Evolutionary conservation across 805 yeast species (phyloP), one percentile per base, ranked within the genome.

Genomic region (Barnettozyma populi): DNA sequence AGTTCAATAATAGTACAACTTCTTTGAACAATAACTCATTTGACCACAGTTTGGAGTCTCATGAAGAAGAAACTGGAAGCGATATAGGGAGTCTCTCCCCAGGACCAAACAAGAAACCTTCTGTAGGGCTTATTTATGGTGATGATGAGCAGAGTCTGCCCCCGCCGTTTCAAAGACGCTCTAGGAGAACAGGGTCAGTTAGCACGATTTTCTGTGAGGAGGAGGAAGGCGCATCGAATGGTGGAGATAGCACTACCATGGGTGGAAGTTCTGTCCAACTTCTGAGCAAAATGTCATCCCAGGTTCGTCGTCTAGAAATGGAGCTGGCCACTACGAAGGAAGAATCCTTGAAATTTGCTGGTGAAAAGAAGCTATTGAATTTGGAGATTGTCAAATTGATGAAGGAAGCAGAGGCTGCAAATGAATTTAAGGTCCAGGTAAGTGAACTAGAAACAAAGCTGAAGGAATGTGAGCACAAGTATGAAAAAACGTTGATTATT

Each of bases 271-370:
- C 69, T 19, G 74, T 83, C 39, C 96, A 86, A 60, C 62, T 87
- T 45, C 76, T 87, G 42, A 80, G 84, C 52, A 86, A 84, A 57
- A 74, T 94, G 73, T 81, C 90, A 41, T 69, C 86, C 0, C 87
- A 82, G 43, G 80, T 92, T 18, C 75, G 96, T 50, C 74, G 90
- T 47, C 69, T 92, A 36, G 96, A 92, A 62, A 76, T 85, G 24
- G 97, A 94, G 60, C 64, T 90, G 14, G 65, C 78, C 38, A 74
- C 86, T 0, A 66, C 82, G 44, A 76, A 72, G 52, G 90, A 84
- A 40, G 90, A 86, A 45, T 73, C 84, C 41, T 71, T 68, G 24
- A 71, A 72, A 47, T 63, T 86, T 19, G 62, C 66, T 2, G 60
- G 56, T 4, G 88, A 85, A 48, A 86, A 86, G 54, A 83, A 79